Base-by-base conservation (phyloP, 2,329 filamentous ascomycete genomes). In the Ophiocordyceps polyrhachis-furcata region DNA sequence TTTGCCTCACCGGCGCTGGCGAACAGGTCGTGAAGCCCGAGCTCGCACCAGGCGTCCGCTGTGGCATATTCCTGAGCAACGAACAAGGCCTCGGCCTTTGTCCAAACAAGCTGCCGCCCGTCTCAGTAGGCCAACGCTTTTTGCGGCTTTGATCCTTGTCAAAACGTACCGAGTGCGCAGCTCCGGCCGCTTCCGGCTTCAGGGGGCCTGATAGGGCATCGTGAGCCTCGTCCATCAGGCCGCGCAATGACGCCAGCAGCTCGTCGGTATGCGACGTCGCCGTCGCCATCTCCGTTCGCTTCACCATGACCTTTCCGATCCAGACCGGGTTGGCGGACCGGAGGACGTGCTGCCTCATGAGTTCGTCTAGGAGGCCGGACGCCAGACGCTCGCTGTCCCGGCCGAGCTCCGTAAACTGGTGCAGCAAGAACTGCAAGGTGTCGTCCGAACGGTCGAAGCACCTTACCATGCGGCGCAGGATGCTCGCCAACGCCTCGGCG, bases 51-150 rank as follows among this genome's bases (percentile, higher is more conserved):
- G 43, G 65, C 61, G 49, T 81, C 72, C 1, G 81, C 73, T 14
- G 66, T 50, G 2, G 68, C 63, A 45, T 71, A 73, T 15, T 75
- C 62, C 2, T 68, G 64, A 29, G 72, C 67, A 1, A 61, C 62
- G 49, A 74, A 76, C 14, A 67, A 65, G 1, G 66, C 60, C 44
- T 87, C 81, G n/a, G 83, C 67, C 23, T 70, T 73, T 60, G 86
- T 91, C 86, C 87, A 95, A 4, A 94, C 62, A 4, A 94, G 59
- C 82, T 89, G 13, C 25, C 12, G 20, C 40, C 11, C n/a, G 3
- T n/a, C 6, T 38, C n/a, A 38, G 35, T 17, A n/a, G n/a, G 31
- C 8, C 35, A 7, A n/a, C 12, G 5, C n/a, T n/a, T n/a, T 15
- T 15, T 7, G 14, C 32, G 6, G 13, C n/a, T 38, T 21, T 19